A percentile compares a stretch with the other conserved stretches of the same genome.
Conservation (phyloP, 2,329 filamentous ascomycete genomes). For the Ceratocystis destructans region DNA sequence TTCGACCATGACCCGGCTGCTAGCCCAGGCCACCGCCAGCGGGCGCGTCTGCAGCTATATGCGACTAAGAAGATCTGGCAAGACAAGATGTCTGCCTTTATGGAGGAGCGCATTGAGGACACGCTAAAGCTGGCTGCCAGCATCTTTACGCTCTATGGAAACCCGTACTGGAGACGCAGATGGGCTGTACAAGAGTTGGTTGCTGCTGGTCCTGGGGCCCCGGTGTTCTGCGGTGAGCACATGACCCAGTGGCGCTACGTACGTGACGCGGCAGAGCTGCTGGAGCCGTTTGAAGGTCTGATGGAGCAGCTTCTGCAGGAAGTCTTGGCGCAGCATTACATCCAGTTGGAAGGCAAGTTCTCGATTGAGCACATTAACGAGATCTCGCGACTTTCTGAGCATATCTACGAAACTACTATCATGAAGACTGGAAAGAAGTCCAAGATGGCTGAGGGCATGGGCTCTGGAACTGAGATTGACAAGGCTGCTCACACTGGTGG, state of each 20-base stretch:
- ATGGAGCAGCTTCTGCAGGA: constrained; percentile 14
- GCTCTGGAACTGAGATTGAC: constrained; percentile 4
- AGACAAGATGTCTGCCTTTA: constrained; percentile 5
- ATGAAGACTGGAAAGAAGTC: background rate
- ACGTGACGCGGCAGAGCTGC: constrained; percentile 16
- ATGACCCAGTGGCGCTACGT: constrained; percentile 18
- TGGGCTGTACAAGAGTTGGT: constrained; percentile 16
- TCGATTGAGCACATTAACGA: constrained; percentile 13
- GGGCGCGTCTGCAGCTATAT: constrained; percentile 16
- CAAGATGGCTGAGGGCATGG: constrained; percentile 1
- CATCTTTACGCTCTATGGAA: constrained; percentile 18
- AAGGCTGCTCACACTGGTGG: background rate
- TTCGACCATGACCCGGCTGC: constrained; percentile 15
- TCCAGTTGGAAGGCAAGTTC: constrained; percentile 16
- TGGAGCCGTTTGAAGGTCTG: constrained; percentile 14
- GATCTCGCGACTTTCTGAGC: constrained; percentile 9
- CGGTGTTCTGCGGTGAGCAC: constrained; percentile 16
- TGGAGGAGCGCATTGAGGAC: constrained; percentile 13
- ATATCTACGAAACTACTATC: constrained; percentile 7
- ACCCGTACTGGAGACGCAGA: constrained; percentile 13
- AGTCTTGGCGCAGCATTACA: constrained; percentile 16
- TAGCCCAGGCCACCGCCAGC: constrained; percentile 14
- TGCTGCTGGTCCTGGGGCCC: constrained; percentile 3
- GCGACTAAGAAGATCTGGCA: constrained; percentile 16
- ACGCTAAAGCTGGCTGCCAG: constrained; percentile 17